A percentile compares a stretch with the other conserved stretches of the same genome.
These are phyloP conservation scores for Lodderomyces metapsilosis DNA, from an alignment of 1,139 yeast genomes.

Conservation along the genomic window DNA sequence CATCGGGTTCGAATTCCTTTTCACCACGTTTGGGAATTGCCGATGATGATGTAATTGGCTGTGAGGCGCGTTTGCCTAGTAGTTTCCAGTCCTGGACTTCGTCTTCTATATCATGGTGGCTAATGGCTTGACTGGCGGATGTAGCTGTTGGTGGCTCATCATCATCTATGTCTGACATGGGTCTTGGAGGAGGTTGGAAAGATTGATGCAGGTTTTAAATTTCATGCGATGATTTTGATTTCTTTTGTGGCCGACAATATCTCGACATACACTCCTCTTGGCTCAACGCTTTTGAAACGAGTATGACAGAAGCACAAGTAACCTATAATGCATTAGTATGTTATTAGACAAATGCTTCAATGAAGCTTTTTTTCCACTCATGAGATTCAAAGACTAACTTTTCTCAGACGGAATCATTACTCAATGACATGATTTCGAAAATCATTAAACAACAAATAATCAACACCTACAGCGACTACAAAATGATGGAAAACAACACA, in stretches of 20 bases:
- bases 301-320: constrained; percentile 3
- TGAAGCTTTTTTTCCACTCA: too few species aligned
- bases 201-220: too few species aligned
- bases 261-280: too few species aligned
- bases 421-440: constrained; percentile 35
- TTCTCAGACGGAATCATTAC: constrained; percentile 28
- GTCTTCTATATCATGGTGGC: constrained; percentile 39
- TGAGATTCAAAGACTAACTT: background rate
- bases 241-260: too few species aligned
- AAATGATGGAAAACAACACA: constrained; percentile 22
- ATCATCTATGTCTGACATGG: constrained; percentile 2
- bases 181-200: background rate
- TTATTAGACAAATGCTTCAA: too few species aligned
- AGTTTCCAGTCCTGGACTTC: constrained; percentile 71
- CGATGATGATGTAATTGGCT: constrained; percentile 8
- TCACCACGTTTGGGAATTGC: constrained; percentile 69
- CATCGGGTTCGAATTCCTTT: constrained; percentile 86
- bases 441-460: constrained; percentile 36
- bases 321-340: constrained; percentile 5
- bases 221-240: background rate
- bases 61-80: constrained; percentile 17
- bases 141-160: constrained; percentile 2
- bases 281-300: too few species aligned
- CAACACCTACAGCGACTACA: constrained; percentile 25
- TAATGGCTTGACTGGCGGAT: background rate